A percentile compares a stretch with the other conserved stretches of the same genome.
Conservation (phyloP, 768 basidiomycete genomes). For the Rhodotorula toruloides region DNA sequence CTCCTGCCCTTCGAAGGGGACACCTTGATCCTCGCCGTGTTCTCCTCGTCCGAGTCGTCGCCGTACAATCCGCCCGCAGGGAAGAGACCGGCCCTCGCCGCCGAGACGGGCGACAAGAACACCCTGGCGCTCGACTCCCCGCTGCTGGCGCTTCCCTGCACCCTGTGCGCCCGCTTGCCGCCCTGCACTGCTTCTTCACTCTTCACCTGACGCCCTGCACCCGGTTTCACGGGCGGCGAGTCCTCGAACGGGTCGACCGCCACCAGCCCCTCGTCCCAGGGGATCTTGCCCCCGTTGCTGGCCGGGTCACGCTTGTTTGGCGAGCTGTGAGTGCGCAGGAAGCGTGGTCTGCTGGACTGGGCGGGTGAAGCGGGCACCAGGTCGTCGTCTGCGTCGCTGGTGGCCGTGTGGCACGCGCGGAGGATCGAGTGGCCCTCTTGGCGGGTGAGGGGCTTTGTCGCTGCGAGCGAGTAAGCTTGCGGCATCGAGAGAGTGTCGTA, state of each 20-base stretch:
- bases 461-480: background rate
- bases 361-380: no score
- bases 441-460: background rate
- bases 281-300: background rate
- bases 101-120: no score
- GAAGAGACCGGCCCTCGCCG: no score
- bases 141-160: no score
- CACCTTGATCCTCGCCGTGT: background rate
- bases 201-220: no score
- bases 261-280: slow-evolving; percentile 7
- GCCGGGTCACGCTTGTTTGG: background rate
- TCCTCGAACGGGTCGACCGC: background rate
- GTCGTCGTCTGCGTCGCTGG: background rate
- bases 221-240: background rate
- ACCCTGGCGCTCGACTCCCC: no score
- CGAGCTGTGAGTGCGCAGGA: background rate
- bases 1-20: background rate
- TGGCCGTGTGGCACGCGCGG: background rate
- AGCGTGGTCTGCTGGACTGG: background rate
- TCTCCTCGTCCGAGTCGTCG: no score
- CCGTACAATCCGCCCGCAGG: no score
- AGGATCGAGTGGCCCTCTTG: background rate
- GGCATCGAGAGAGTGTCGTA: background rate
- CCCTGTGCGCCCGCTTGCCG: no score
- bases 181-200: no score